These are phyloP conservation scores for Helianthus tuberosus DNA, from an alignment of 129 eudicot species.

Conservation along the genomic window DNA sequence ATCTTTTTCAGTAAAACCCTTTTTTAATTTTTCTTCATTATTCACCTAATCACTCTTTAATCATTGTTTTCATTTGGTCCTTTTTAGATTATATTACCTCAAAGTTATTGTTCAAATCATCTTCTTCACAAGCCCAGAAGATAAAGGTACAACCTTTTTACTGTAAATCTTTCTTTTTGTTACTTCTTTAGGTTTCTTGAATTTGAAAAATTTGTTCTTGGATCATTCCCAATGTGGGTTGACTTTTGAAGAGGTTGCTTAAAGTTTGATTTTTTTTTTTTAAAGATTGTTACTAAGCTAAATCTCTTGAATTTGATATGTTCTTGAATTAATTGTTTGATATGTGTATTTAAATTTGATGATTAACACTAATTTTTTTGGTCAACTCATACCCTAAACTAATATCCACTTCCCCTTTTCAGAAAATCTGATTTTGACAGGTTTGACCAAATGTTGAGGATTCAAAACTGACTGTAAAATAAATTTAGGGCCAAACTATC, in stretches of 20 bases:
- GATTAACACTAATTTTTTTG: neutral
- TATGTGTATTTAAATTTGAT: constrained; percentile 1
- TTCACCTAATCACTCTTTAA: neutral
- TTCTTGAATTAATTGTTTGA: constrained; percentile 9
- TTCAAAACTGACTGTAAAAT: too few species aligned
- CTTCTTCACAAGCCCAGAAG: constrained; percentile 19
- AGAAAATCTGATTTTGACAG: too few species aligned
- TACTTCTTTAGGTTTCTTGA: neutral
- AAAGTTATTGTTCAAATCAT: constrained; percentile 28
- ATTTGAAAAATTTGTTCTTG: neutral
- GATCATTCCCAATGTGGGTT: constrained; percentile 2
- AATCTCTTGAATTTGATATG: constrained; percentile 14
- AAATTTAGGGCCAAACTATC: too few species aligned
- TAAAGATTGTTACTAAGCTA: neutral
- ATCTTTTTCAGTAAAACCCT: neutral
- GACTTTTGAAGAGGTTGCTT: neutral
- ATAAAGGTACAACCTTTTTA: constrained; percentile 14
- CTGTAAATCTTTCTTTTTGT: neutral
- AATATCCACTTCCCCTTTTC: too few species aligned
- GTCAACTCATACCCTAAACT: neutral
- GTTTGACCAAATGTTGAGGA: too few species aligned
- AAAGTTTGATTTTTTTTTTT: neutral
- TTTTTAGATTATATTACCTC: neutral
- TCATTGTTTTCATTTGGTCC: neutral
- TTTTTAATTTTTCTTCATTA: constrained; percentile 6